phyloP scores from a whole-genome alignment of 2,329 filamentous ascomycete genomes.

The Aquanectria penicillioides region DNA sequence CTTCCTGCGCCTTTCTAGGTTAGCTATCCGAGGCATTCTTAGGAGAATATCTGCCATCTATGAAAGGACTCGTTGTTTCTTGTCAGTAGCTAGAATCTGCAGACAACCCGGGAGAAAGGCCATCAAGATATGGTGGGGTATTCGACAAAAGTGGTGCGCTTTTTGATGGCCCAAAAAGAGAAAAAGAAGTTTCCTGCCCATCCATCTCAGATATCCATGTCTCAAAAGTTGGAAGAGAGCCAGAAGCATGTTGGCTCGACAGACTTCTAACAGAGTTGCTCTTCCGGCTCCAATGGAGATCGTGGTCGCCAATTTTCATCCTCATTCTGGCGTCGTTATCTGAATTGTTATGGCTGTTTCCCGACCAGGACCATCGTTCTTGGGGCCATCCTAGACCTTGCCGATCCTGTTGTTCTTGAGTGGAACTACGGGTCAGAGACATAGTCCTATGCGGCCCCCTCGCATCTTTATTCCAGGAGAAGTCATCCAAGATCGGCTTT shows the following conservation, averaged over 20 bases:
- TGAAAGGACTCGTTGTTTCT: background rate
- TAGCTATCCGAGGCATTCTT: background rate
- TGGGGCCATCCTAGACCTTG: background rate
- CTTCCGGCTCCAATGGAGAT: conserved; percentile 42
- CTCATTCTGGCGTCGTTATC: conserved; percentile 24
- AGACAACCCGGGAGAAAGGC: background rate
- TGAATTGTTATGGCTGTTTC: background rate
- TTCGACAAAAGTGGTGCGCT: background rate
- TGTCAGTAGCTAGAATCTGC: background rate
- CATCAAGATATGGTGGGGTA: background rate
- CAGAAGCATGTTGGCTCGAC: conserved; percentile 5
- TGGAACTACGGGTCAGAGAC: background rate
- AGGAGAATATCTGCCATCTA: too few species aligned
- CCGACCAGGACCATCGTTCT: background rate
- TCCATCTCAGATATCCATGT: background rate
- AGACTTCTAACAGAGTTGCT: conserved; percentile 41
- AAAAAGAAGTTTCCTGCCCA: too few species aligned
- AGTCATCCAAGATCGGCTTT: conserved; percentile 40
- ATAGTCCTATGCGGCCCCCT: too few species aligned
- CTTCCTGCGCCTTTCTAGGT: conserved; percentile 4
- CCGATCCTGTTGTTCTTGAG: background rate
- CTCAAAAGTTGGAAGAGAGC: background rate
- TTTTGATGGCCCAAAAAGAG: too few species aligned
- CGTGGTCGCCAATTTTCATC: conserved; percentile 42
- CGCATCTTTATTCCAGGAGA: conserved; percentile 32